Evolutionary conservation across 371 early-diverging fungal genomes (phyloP).

Genomic region (Funneliformis caledonium): DNA sequence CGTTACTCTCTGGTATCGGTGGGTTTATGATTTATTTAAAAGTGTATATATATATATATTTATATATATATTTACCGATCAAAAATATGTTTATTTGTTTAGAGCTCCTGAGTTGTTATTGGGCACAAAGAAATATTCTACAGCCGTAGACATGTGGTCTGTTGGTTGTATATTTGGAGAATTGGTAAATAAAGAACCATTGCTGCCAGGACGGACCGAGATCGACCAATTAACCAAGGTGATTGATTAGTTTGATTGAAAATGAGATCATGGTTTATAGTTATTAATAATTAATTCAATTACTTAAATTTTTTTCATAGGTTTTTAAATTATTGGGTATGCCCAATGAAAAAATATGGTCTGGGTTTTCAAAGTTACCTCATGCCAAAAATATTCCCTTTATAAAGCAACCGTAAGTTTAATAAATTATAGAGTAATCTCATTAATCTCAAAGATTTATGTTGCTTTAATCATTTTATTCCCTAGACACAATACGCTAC

Average conservation of each 20-base stretch:
- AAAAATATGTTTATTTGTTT: slow-evolving; percentile 43
- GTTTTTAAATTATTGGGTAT: slow-evolving; percentile 77
- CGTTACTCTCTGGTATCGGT: slow-evolving; percentile 92
- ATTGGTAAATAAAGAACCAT: slow-evolving; percentile 72
- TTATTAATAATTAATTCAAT: background rate
- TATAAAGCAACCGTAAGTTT: slow-evolving; percentile 53
- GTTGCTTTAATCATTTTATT: background rate
- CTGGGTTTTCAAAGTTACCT: slow-evolving; percentile 69
- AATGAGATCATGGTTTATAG: background rate
- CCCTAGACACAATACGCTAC: slow-evolving; percentile 53
- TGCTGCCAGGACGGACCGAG: slow-evolving; percentile 79
- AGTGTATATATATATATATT: too few relatives aligned
- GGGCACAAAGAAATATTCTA: slow-evolving; percentile 90
- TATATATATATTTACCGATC: too few relatives aligned
- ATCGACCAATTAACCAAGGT: slow-evolving; percentile 81
- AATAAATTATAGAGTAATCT: background rate
- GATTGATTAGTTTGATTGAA: background rate
- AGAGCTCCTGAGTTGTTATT: slow-evolving; percentile 97
- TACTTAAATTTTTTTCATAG: slow-evolving; percentile 42
- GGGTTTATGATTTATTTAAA: slow-evolving; percentile 36
- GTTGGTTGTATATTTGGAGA: slow-evolving; percentile 96
- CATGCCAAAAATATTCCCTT: slow-evolving; percentile 77
- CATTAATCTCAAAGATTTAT: background rate
- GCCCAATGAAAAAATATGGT: slow-evolving; percentile 78
- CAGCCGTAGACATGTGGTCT: slow-evolving; percentile 98